phyloP scores from a whole-genome alignment of 1,284 basidiomycete genomes.

The Boletus mariae region DNA sequence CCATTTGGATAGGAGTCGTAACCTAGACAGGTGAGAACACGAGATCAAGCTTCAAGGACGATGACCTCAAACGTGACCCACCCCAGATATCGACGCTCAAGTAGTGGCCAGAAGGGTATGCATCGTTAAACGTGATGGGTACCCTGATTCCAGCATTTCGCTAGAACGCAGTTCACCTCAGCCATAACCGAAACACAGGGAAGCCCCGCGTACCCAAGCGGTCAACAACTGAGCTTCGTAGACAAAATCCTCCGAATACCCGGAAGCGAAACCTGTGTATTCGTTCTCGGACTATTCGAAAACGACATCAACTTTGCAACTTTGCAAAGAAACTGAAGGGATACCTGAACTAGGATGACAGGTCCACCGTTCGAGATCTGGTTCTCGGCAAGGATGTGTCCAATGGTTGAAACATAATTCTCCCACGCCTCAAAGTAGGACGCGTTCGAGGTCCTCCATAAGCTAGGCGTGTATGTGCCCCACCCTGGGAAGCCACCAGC shows the following conservation, averaged over 20 bases:
- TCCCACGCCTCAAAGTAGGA: conserved; percentile 44
- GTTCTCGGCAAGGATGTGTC: conserved; percentile 42
- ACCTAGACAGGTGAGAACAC: conserved; percentile 15
- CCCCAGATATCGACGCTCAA: conserved; percentile 46
- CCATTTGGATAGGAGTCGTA: conserved; percentile 55
- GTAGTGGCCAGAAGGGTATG: conserved; percentile 43
- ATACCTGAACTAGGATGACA: conserved; percentile 51
- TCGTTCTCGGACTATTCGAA: conserved; percentile 46
- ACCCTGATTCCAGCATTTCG: conserved; percentile 42
- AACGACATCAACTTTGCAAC: not conserved
- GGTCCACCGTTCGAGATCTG: conserved; percentile 52
- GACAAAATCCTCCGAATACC: conserved; percentile 41
- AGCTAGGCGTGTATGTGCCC: conserved; percentile 42
- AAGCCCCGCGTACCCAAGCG: conserved; percentile 32
- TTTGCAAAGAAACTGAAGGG: not conserved
- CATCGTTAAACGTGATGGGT: conserved; percentile 46
- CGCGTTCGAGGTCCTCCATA: conserved; percentile 45
- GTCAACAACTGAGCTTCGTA: conserved; percentile 41
- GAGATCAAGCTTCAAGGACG: not conserved
- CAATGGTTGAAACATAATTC: conserved; percentile 39
- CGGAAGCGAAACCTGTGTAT: conserved; percentile 39
- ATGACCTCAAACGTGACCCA: conserved; percentile 10
- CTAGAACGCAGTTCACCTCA: conserved; percentile 26
- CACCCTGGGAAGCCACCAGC: conserved; percentile 51
- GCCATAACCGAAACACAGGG: not conserved